phyloP scores from a whole-genome alignment of 2,329 filamentous ascomycete species.

The Cladosporium cucumerinum region DNA sequence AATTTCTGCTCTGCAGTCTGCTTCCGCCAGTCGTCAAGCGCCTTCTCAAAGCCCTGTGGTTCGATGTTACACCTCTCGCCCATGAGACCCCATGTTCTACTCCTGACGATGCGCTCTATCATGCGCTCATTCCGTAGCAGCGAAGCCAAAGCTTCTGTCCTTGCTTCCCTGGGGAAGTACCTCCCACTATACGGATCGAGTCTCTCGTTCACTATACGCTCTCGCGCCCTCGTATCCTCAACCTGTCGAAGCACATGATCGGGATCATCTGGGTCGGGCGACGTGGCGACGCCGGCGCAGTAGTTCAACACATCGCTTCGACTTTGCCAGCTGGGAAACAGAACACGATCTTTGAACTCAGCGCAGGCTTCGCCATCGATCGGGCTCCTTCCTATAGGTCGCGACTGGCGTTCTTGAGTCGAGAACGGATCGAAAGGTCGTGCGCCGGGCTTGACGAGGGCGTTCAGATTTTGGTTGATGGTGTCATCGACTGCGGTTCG shows the following conservation, averaged over 20 bases:
- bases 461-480: slow-evolving; percentile 90
- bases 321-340: slow-evolving; percentile 86
- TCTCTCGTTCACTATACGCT: slow-evolving; percentile 78
- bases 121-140: slow-evolving; percentile 71
- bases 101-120: slow-evolving; percentile 75
- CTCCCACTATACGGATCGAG: slow-evolving; percentile 86
- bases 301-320: slow-evolving; percentile 82
- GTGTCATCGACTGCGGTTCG: slow-evolving; percentile 85
- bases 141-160: slow-evolving; percentile 74
- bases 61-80: slow-evolving; percentile 67
- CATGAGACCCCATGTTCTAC: slow-evolving; percentile 76
- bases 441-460: slow-evolving; percentile 71
- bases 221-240: slow-evolving; percentile 66
- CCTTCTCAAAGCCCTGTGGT: slow-evolving; percentile 60
- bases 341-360: slow-evolving; percentile 68
- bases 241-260: slow-evolving; percentile 66
- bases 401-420: slow-evolving; percentile 61
- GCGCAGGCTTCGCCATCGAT: slow-evolving; percentile 64
- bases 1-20: background rate
- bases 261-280: slow-evolving; percentile 82
- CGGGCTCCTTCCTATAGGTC: slow-evolving; percentile 45
- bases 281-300: slow-evolving; percentile 82
- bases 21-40: slow-evolving; percentile 60
- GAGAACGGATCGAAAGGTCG: slow-evolving; percentile 75
- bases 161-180: slow-evolving; percentile 74